Evolutionary conservation across 164 flowering plant genomes (phyloP), one percentile per base, ranked within the genome.

Genomic region (grape (Vitis vinifera)): DNA sequence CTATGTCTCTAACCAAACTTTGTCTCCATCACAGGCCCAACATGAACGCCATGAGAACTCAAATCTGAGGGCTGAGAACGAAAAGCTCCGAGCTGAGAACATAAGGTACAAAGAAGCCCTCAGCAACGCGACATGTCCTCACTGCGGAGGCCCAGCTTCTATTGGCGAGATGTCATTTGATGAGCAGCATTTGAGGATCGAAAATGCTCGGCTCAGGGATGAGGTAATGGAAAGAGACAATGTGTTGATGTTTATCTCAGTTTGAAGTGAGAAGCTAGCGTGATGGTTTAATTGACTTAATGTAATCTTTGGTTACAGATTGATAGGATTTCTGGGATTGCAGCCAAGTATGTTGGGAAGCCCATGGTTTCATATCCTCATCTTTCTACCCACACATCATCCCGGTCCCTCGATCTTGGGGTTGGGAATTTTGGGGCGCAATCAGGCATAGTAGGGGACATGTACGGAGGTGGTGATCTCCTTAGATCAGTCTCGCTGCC

Each of bases 91-190:
- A 0, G 83, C 89, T 0, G 98, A 94, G 66, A 91, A 94, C 78
- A 89, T 84, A 10, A 81, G 96, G 75, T 92, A 85, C 79, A 89
- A 86, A 71, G 98, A 91, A 77, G 92, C 94, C 60, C 80, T 94
- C 0, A 63, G 77, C 73, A 87, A 76, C 66, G 88, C 98, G 3
- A 72, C 90, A 3, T 94, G 98, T 71, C 97, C 97, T 12, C 87
- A 79, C 71, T 94, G 98, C 62, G 98, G 98, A 60, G 92, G 94
- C 37, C 97, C 97, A 0, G 86, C 96, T 17, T 83, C 96, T 15
- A 76, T 91, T 10, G 97, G 93, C 3, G 98, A 94, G 77, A 94
- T 94, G 97, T 90, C 97, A 0, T 90, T 87, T 63, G 98, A 94
- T 52, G 98, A 94, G 71, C 98, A 94, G 53, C 92, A 90, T 68